Conservation (phyloP, 176 grass and related monocot species). For the Cenchrus americanus region DNA sequence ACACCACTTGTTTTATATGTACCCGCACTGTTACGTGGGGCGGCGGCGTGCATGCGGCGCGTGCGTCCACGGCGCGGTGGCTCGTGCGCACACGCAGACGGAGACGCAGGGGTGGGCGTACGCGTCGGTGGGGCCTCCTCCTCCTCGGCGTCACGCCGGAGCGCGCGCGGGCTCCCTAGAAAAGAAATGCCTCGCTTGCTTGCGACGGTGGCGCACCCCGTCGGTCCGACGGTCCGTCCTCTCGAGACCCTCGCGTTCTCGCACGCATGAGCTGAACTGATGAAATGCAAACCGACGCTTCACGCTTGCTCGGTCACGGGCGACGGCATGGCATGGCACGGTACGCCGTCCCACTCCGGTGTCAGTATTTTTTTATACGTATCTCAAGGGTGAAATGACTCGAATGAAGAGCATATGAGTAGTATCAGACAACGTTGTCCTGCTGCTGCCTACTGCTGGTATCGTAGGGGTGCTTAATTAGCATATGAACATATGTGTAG, state of each 20-base stretch:
- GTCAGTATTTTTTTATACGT: constrained; percentile 15
- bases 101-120: not conserved
- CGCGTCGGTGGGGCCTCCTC: not conserved
- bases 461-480: too few relatives aligned
- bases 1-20: constrained; percentile 32
- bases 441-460: not conserved
- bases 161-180: not conserved
- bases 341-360: not conserved
- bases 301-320: not conserved
- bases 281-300: not conserved
- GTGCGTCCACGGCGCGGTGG: not conserved
- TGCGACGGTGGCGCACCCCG: constrained; percentile 17
- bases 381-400: not conserved
- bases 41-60: not conserved
- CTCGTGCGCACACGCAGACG: not conserved
- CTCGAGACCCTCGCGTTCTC: not conserved
- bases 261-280: not conserved
- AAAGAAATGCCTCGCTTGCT: not conserved
- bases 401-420: not conserved
- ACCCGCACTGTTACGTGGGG: not conserved
- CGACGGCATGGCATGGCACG: not conserved
- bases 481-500: too few relatives aligned
- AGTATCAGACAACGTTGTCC: not conserved
- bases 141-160: not conserved
- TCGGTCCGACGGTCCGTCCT: not conserved